Evolutionary conservation across 805 yeast species (phyloP).

Genomic region (Starmerella gropengiesseri): DNA sequence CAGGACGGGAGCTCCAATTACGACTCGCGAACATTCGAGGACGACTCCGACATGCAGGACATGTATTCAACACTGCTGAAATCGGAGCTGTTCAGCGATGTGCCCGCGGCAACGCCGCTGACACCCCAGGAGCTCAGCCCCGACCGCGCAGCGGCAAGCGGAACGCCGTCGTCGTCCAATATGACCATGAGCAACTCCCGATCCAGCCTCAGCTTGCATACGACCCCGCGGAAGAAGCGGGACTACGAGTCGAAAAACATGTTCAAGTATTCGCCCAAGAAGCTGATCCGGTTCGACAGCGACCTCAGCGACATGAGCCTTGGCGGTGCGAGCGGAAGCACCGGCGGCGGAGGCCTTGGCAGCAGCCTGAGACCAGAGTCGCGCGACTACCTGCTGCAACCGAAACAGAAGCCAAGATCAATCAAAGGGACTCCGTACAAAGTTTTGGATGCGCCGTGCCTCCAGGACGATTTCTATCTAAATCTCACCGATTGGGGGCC

Average conservation of each 20-base stretch:
- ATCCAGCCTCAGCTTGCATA: conserved; percentile 18
- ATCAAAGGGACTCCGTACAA: conserved; percentile 82
- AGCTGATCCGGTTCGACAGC: conserved; percentile 14
- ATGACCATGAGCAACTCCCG: conserved; percentile 3
- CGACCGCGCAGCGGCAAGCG: background rate
- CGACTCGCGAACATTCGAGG: conserved; percentile 40
- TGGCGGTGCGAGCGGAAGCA: conserved; percentile 12
- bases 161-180: background rate
- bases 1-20: background rate
- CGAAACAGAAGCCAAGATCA: conserved; percentile 65
- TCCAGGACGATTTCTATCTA: conserved; percentile 86
- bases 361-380: conserved; percentile 61
- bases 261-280: conserved; percentile 22
- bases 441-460: conserved; percentile 90
- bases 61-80: conserved; percentile 78
- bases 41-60: conserved; percentile 48
- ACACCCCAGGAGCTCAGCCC: conserved; percentile 9
- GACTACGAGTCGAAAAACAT: conserved; percentile 35
- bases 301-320: conserved; percentile 19
- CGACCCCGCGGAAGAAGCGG: conserved; percentile 20
- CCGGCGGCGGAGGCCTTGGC: conserved; percentile 74
- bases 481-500: conserved; percentile 94
- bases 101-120: conserved; percentile 4
- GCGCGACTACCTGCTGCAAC: conserved; percentile 66
- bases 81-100: conserved; percentile 73